Evolutionary conservation across 106 monocot species (phyloP), one percentile per base, ranked within the genome.

Genomic region (Allium cepa): DNA sequence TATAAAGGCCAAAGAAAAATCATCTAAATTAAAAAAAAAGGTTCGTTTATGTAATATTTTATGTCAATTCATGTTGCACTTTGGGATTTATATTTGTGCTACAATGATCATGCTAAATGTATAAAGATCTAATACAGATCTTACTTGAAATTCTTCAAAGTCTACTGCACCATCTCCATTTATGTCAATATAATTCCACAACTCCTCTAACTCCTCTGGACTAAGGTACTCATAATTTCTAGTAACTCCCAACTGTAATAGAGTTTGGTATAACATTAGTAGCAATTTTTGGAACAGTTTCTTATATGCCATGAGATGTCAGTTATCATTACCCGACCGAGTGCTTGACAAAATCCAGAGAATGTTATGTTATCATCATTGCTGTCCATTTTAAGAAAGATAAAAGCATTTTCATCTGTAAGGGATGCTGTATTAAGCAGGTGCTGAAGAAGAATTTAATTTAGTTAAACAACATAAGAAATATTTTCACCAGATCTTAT

Each of bases 71-170:
- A 36, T 36, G 36, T 36, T 36, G 5, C 5, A 36, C 36, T 36
- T 36, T 36, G 36, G 36, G 36, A 36, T 5, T 4, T 36, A 36
- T 36, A 4, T 36, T 36, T 1, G 36, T 0, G 36, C 36, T 36
- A 36, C 36, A 36, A 36, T 36, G 36, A 5, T 36, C 36, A 36
- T 36, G 36, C 36, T 36, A 36, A 36, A 36, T 36, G 36, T 4
- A 36, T 36, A 36, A 36, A 4, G 36, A 36, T 36, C 36, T 36
- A 36, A 2, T 36, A 36, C 36, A 36, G 3, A 36, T 36, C 26
- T 36, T 82, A 97, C 97, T 92, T 79, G 78, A 79, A 97, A 97
- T 73, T 92, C 89, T 73, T 65, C 70, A 57, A 74, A 97, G 72
- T 90, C 79, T 18, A 97, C 58, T 27, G 87, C 78, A 69, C 84